Percentiles rank a stretch among this genome's conserved stretches.
Conservation (phyloP, 495 filamentous ascomycete species). For the Cryomyces minteri region DNA sequence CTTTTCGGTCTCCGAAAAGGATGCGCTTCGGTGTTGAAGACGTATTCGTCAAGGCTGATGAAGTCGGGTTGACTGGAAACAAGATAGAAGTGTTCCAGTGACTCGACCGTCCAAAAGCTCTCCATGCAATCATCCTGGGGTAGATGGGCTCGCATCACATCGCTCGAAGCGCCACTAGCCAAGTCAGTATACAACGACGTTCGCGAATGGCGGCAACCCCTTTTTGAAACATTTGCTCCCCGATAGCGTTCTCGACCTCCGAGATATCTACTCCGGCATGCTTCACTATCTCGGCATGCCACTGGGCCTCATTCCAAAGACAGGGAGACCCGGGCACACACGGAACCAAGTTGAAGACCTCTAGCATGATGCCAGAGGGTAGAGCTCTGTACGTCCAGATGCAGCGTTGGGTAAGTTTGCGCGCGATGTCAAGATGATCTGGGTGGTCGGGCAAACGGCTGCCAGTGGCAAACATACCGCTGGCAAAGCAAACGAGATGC, state of each 20-base stretch:
- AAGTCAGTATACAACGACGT: constrained; percentile 41
- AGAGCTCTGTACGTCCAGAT: constrained; percentile 16
- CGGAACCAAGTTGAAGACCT: constrained; percentile 19
- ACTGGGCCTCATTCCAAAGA: too few relatives aligned
- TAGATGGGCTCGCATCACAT: too few relatives aligned
- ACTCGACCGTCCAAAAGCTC: constrained; percentile 31
- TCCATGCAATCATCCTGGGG: too few relatives aligned
- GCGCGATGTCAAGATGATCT: constrained; percentile 13
- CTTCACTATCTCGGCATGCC: too few relatives aligned
- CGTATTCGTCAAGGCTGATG: constrained; percentile 33
- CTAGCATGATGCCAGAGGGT: constrained; percentile 27
- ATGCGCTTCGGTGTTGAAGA: constrained; percentile 37
- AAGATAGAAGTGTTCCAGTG: constrained; percentile 35
- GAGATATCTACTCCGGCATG: too few relatives aligned
- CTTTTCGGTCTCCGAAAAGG: constrained; percentile 19
- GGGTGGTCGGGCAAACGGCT: constrained; percentile 9
- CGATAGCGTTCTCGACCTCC: too few relatives aligned
- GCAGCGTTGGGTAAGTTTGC: constrained; percentile 15
- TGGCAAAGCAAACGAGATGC: too few relatives aligned
- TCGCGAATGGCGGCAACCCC: constrained; percentile 7
- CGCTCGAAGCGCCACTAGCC: too few relatives aligned
- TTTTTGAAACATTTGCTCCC: too few relatives aligned
- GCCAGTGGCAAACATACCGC: constrained; percentile 7
- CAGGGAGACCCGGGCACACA: too few relatives aligned
- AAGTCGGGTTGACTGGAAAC: constrained; percentile 28